These are phyloP conservation scores for Aristolochia contorta DNA, from an alignment of 164 flowering plant species.

Conservation along the genomic window DNA sequence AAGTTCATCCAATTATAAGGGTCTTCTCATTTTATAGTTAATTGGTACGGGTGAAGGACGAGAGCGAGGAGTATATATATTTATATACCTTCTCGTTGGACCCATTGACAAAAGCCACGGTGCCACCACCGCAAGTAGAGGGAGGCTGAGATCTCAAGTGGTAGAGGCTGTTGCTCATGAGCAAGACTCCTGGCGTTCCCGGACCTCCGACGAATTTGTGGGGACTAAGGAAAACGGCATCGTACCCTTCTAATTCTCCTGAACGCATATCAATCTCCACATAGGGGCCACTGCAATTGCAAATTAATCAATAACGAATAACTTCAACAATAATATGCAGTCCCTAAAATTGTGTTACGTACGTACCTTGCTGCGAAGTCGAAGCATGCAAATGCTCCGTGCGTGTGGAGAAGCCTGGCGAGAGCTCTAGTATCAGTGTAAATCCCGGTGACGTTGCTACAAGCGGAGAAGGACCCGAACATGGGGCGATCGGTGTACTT, in stretches of 20 bases:
- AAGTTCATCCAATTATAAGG: too few species aligned
- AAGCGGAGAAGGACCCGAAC: constrained; percentile 79
- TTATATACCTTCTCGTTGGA: constrained; percentile 47
- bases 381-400: constrained; percentile 71
- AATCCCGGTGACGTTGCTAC: constrained; percentile 74
- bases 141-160: constrained; percentile 38
- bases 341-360: too few species aligned
- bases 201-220: constrained; percentile 90
- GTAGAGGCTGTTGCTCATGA: constrained; percentile 54
- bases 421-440: constrained; percentile 39
- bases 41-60: too few species aligned
- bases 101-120: constrained; percentile 60
- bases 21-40: too few species aligned
- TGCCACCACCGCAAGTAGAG: constrained; percentile 78
- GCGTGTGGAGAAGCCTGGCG: constrained; percentile 50
- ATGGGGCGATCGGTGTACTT: constrained; percentile 39
- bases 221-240: constrained; percentile 64
- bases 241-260: constrained; percentile 67
- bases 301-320: too few species aligned
- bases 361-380: constrained; percentile 31
- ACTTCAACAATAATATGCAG: too few species aligned
- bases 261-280: constrained; percentile 57
- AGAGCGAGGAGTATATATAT: too few species aligned
- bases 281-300: constrained; percentile 42
- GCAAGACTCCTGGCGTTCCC: constrained; percentile 51